These are phyloP conservation scores for Chlorella sorokiniana DNA, from an alignment of 139 green algal species.

Conservation along the genomic window DNA sequence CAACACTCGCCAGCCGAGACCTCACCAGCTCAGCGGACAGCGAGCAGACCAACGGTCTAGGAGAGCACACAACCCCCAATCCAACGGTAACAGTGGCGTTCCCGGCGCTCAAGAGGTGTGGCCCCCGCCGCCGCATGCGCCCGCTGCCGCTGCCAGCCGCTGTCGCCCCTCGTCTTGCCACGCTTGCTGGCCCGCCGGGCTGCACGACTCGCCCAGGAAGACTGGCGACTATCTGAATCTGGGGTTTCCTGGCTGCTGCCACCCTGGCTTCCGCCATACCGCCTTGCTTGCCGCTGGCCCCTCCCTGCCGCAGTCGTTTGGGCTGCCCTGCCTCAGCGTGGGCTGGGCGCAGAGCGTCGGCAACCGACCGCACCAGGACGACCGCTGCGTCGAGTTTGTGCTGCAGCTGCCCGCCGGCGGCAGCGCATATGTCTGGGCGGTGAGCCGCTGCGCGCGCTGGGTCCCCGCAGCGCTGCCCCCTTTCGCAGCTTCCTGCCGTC, in stretches of 20 bases:
- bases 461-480: neutral
- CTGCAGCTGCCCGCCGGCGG: conserved; percentile 18
- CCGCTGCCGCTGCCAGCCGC: neutral
- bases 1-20: neutral
- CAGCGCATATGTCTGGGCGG: conserved; percentile 12
- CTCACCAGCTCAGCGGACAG: neutral
- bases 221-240: neutral
- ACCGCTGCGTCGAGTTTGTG: conserved; percentile 24
- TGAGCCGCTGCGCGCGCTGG: neutral
- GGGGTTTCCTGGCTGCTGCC: no score
- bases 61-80: neutral
- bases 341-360: conserved; percentile 29
- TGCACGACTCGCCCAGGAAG: no score
- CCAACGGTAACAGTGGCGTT: neutral
- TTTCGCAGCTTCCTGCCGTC: neutral
- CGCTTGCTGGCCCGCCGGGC: neutral
- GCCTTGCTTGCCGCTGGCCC: neutral
- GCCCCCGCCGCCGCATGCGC: neutral
- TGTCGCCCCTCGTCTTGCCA: neutral
- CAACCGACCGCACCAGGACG: conserved; percentile 26
- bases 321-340: neutral
- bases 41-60: neutral
- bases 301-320: neutral
- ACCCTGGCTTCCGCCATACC: neutral
- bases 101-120: neutral